Evolutionary conservation across 805 yeast species (phyloP), one percentile per base, ranked within the genome.

Genomic region (Danielia reshetovae): DNA sequence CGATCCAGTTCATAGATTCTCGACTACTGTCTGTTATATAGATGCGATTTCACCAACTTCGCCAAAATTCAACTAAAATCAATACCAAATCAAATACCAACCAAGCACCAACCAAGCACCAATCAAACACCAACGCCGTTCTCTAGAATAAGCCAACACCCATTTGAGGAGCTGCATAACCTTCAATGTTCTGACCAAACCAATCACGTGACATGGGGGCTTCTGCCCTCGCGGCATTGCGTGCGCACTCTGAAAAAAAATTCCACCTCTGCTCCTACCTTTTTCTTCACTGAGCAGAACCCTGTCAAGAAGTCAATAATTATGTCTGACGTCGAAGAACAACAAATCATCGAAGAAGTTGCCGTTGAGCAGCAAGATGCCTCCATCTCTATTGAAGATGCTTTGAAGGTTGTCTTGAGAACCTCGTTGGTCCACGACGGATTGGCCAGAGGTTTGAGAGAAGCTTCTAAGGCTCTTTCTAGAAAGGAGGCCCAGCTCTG

Each of bases 401-500:
- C 97, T 69, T 79, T 93, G 71, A 87, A 88, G 79, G 93, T 86
- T 66, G 97, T 93, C 68, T 83, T 93, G 69, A 89, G 95, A 83
- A 88, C 93, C 71, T 81, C 99, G 59, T 81, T 93, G 70, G 85
- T 90, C 65, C 95, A 88, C 79, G 97, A 90, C 71, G 98, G 99
- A 76, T 86, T 93, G 74, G 97, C 97, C 71, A 90, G 99, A 80
- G 99, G 99, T 82, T 83, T 93, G 72, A 93, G 97, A 82, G 98
- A 93, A 80, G 94, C 97, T 56, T 86, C 97, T 66, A 93, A 93
- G 85, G 97, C 97, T 72, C 81, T 93, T 58, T 79, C 96, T 65
- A 79, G 87, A 73, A 87, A 96, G 72, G 94, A 89, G 75, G 99
- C 97, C 59, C 95, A 90, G 76, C 79, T 93, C 70, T 84, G 89